Percentiles rank a stretch among this genome's conserved stretches.
These are phyloP conservation scores for Amyloporia xantha DNA, from an alignment of 768 basidiomycete species.

Conservation along the genomic window DNA sequence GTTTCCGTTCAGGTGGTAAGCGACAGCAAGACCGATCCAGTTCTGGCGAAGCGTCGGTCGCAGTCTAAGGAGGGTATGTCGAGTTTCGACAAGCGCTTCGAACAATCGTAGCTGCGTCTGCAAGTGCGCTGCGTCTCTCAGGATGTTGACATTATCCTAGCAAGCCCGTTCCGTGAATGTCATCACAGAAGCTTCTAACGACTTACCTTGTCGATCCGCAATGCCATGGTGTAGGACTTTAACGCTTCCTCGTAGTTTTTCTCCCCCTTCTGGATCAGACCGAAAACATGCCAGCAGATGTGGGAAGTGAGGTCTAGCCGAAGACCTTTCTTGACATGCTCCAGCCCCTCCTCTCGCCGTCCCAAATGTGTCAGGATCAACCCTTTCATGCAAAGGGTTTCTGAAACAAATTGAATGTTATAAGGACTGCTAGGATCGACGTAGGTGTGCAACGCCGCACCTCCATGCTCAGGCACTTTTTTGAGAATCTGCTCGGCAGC, in stretches of 20 bases:
- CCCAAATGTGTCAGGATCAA: conserved; percentile 79
- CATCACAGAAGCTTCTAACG: not conserved
- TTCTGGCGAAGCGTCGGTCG: conserved; percentile 81
- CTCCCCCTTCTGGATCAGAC: conserved; percentile 89
- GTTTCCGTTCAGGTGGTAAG: conserved; percentile 80
- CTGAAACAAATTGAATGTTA: too few species aligned
- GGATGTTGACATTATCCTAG: conserved; percentile 90
- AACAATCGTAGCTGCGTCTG: conserved; percentile 84
- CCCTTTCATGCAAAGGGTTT: conserved; percentile 96
- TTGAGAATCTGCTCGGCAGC: conserved; percentile 91
- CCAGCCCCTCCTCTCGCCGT: conserved; percentile 72
- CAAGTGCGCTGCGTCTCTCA: conserved; percentile 84
- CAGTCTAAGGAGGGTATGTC: conserved; percentile 70
- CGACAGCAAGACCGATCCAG: conserved; percentile 87
- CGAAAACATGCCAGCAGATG: conserved; percentile 98
- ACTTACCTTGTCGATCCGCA: conserved; percentile 79
- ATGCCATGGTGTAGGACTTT: conserved; percentile 86
- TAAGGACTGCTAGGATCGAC: too few species aligned
- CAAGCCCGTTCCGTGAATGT: not conserved
- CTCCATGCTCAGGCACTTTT: conserved; percentile 94
- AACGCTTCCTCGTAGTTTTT: conserved; percentile 93
- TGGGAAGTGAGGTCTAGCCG: conserved; percentile 79
- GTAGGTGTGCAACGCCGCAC: too few species aligned
- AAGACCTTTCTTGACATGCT: conserved; percentile 80
- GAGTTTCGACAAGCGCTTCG: conserved; percentile 72